These are phyloP conservation scores for Ogataea methylovora DNA, from an alignment of 805 yeast species.

Conservation along the genomic window DNA sequence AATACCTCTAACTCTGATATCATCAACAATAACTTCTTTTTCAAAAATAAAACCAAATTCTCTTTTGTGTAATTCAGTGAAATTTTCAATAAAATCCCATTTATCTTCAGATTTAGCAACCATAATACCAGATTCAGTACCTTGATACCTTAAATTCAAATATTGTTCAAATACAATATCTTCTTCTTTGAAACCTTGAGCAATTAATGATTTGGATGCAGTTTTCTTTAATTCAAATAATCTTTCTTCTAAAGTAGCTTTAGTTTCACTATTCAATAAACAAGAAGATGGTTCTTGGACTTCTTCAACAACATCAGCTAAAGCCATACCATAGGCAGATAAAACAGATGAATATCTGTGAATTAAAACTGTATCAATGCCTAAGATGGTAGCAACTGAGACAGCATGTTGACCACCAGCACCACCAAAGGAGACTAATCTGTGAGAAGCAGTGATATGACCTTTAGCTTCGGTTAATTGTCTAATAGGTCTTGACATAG, in stretches of 20 bases:
- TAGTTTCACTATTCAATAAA: conserved; percentile 26
- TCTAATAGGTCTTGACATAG: conserved; percentile 88
- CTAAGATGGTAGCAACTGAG: conserved; percentile 64
- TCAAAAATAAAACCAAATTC: conserved; percentile 69
- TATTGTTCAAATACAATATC: conserved; percentile 52
- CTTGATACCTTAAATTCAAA: conserved; percentile 74
- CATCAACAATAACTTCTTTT: conserved; percentile 59
- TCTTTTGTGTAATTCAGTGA: conserved; percentile 48
- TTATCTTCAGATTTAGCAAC: conserved; percentile 26
- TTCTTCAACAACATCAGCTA: conserved; percentile 81
- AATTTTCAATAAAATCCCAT: conserved; percentile 34
- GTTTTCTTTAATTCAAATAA: conserved; percentile 35
- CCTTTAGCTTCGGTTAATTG: conserved; percentile 84
- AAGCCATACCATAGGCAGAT: conserved; percentile 82
- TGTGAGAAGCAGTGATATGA: conserved; percentile 53
- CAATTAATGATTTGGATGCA: conserved; percentile 32
- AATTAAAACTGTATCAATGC: conserved; percentile 59
- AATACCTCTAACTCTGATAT: conserved; percentile 64
- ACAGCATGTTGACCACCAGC: conserved; percentile 92
- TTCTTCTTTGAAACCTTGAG: conserved; percentile 46
- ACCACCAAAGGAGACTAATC: conserved; percentile 82
- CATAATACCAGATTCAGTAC: conserved; percentile 86
- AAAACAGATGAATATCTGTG: conserved; percentile 79
- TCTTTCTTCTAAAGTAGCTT: conserved; percentile 31
- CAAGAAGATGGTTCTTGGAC: conserved; percentile 65